Percentiles rank a stretch among this genome's conserved stretches.
phyloP scores from a whole-genome alignment of 2,329 filamentous ascomycete species.

The Leptoxyphium fumago region DNA sequence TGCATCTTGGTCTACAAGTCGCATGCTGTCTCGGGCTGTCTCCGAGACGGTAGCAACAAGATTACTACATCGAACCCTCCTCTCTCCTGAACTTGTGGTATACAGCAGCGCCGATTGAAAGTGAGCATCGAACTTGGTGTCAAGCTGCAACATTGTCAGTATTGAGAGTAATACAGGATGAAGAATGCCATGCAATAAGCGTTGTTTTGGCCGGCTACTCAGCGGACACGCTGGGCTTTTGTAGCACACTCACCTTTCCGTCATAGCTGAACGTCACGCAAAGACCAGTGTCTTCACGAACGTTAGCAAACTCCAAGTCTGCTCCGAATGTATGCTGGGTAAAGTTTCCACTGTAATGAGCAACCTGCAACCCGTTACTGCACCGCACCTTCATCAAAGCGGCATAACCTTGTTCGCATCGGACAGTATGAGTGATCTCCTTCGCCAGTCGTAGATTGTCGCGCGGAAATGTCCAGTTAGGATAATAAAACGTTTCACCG shows the following conservation, averaged over 20 bases:
- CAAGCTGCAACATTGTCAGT: constrained; percentile 36
- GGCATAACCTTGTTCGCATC: constrained; percentile 84
- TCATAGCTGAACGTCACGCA: constrained; percentile 88
- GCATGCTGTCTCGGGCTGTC: constrained; percentile 67
- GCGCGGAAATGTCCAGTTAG: constrained; percentile 80
- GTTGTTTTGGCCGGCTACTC: constrained; percentile 2
- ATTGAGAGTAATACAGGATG: no score
- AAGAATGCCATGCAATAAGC: no score
- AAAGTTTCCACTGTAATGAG: constrained; percentile 92
- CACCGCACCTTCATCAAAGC: constrained; percentile 97
- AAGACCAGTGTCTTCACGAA: constrained; percentile 88
- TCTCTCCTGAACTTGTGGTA: constrained; percentile 77
- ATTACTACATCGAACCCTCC: constrained; percentile 84
- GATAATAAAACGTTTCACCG: constrained; percentile 91
- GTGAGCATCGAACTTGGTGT: constrained; percentile 88
- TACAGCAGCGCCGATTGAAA: constrained; percentile 94
- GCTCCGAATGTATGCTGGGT: constrained; percentile 89
- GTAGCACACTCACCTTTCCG: constrained; percentile 44
- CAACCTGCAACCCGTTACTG: constrained; percentile 87
- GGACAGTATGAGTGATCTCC: constrained; percentile 76
- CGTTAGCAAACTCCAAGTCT: constrained; percentile 81
- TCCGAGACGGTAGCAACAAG: constrained; percentile 86
- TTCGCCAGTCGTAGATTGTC: constrained; percentile 71
- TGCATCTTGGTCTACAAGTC: constrained; percentile 90
- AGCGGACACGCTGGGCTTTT: constrained; percentile 6